These are phyloP conservation scores for Hemisphaericaspora subhashii DNA, from an alignment of 1,139 yeast genomes.

Conservation along the genomic window DNA sequence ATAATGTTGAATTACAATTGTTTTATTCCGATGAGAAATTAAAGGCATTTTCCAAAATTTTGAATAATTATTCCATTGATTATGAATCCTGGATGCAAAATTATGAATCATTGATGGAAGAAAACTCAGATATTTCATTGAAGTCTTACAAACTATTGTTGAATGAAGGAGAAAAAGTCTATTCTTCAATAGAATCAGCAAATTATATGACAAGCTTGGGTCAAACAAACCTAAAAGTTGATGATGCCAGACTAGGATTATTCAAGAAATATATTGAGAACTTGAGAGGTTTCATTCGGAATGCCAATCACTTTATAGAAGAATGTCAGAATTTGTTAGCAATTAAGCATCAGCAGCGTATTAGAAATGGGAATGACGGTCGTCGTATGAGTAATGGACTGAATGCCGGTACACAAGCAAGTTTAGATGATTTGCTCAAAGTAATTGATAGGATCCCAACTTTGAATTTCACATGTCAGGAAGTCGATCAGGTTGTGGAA, in stretches of 20 bases:
- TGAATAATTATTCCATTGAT: slow-evolving; percentile 42
- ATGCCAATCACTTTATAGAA: slow-evolving; percentile 53
- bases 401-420: slow-evolving; percentile 14
- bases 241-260: slow-evolving; percentile 17
- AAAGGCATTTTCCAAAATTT: slow-evolving; percentile 29
- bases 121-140: slow-evolving; percentile 47
- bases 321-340: slow-evolving; percentile 55
- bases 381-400: slow-evolving; percentile 1
- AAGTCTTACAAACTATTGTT: slow-evolving; percentile 45
- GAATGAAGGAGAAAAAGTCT: slow-evolving; percentile 57
- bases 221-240: slow-evolving; percentile 12
- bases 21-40: slow-evolving; percentile 56
- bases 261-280: slow-evolving; percentile 30
- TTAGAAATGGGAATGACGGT: slow-evolving; percentile 26
- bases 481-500: slow-evolving; percentile 59
- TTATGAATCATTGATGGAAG: slow-evolving; percentile 41
- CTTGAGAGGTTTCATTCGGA: slow-evolving; percentile 42
- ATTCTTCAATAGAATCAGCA: slow-evolving; percentile 30
- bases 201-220: slow-evolving; percentile 12
- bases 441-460: slow-evolving; percentile 50
- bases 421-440: slow-evolving; percentile 23
- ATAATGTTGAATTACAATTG: slow-evolving; percentile 41
- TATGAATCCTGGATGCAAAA: slow-evolving; percentile 53
- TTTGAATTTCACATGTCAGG: slow-evolving; percentile 54
- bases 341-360: slow-evolving; percentile 52